Evolutionary conservation across 2,329 filamentous ascomycete genomes (phyloP).

Genomic region (Alternaria incomplexa): DNA sequence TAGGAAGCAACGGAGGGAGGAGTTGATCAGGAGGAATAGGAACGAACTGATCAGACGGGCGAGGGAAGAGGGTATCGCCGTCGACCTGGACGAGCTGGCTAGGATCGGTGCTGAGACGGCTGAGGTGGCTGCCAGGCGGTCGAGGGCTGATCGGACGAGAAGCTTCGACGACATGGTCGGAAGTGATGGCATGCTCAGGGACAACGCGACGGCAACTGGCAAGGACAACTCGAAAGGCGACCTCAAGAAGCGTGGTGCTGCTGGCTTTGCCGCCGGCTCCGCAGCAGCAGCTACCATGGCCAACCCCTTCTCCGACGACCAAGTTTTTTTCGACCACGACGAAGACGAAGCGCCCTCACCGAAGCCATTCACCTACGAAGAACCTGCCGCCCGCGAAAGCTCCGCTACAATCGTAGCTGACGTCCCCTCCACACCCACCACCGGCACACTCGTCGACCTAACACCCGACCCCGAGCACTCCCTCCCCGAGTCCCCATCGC

Average conservation of each 20-base stretch:
- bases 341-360: slow-evolving; percentile 40
- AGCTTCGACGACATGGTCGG: slow-evolving; percentile 53
- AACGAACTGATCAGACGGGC: slow-evolving; percentile 46
- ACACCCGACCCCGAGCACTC: slow-evolving; percentile 29
- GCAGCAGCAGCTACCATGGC: slow-evolving; percentile 38
- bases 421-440: slow-evolving; percentile 9
- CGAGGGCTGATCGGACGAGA: slow-evolving; percentile 25
- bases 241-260: slow-evolving; percentile 37
- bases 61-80: slow-evolving; percentile 49
- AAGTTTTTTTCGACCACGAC: slow-evolving; percentile 51
- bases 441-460: slow-evolving; percentile 40
- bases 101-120: slow-evolving; percentile 39
- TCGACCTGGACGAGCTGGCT: slow-evolving; percentile 49
- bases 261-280: slow-evolving; percentile 51
- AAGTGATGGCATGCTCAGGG: slow-evolving; percentile 47
- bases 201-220: slow-evolving; percentile 32
- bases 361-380: slow-evolving; percentile 33
- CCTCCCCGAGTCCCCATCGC: slow-evolving; percentile 24
- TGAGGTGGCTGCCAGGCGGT: slow-evolving; percentile 24
- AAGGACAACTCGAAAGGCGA: slow-evolving; percentile 24
- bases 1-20: slow-evolving; percentile 38
- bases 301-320: slow-evolving; percentile 55
- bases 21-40: slow-evolving; percentile 42
- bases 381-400: slow-evolving; percentile 33
- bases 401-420: slow-evolving; percentile 37